phyloP scores from a whole-genome alignment of 1,139 yeast genomes.

The Trichomonascaceae sp. region DNA sequence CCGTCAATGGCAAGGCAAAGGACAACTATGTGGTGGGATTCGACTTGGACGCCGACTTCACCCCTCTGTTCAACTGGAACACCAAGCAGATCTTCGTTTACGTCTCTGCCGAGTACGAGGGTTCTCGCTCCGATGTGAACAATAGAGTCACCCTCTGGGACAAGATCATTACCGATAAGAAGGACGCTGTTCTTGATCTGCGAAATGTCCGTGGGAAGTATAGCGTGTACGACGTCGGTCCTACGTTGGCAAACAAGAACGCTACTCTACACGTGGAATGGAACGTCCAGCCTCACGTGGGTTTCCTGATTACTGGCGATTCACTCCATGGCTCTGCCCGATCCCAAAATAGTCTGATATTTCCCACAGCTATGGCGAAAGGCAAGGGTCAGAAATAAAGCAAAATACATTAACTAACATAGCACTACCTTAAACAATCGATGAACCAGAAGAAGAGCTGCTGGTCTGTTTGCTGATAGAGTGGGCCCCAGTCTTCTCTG shows the following conservation, averaged over 20 bases:
- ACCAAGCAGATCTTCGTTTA: constrained; percentile 90
- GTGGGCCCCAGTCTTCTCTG: too few relatives aligned
- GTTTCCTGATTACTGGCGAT: constrained; percentile 65
- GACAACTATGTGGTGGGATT: constrained; percentile 66
- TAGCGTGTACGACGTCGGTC: constrained; percentile 78
- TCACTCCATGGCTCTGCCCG: too few relatives aligned
- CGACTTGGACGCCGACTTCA: constrained; percentile 55
- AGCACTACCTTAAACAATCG: too few relatives aligned
- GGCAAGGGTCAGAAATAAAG: too few relatives aligned
- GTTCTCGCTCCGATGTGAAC: constrained; percentile 30
- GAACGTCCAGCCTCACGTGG: constrained; percentile 88
- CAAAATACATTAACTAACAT: too few relatives aligned
- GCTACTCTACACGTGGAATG: constrained; percentile 67
- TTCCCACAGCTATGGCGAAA: too few relatives aligned
- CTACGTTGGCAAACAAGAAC: constrained; percentile 47
- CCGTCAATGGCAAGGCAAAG: constrained; percentile 54
- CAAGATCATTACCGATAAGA: constrained; percentile 47
- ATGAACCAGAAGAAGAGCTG: too few relatives aligned
- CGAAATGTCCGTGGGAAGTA: constrained; percentile 54
- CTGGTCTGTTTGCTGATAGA: too few relatives aligned
- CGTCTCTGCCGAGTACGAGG: constrained; percentile 78
- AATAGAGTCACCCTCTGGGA: constrained; percentile 89
- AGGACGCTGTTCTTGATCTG: constrained; percentile 45
- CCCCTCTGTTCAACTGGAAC: constrained; percentile 87
- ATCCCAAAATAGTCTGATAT: too few relatives aligned